phyloP scores from a whole-genome alignment of 2,329 filamentous ascomycete species.

The Sporothrix variecibatus region DNA sequence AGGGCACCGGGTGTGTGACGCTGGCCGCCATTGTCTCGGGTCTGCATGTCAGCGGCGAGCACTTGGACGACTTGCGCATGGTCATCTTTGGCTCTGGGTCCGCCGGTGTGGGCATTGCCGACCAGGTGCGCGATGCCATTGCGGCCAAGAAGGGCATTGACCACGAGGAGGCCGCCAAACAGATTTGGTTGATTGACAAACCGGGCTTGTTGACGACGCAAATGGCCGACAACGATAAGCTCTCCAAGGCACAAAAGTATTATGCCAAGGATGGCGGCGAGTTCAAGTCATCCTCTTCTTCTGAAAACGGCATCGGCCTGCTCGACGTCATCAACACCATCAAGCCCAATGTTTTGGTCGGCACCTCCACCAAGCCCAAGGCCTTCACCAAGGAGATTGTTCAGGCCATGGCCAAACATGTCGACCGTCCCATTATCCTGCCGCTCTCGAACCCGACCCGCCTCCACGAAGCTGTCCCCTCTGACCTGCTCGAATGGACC shows the following conservation, averaged over 20 bases:
- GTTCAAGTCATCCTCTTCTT: slow-evolving; percentile 47
- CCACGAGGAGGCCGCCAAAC: slow-evolving; percentile 72
- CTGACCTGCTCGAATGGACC: slow-evolving; percentile 77
- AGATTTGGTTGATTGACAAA: slow-evolving; percentile 86
- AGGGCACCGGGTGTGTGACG: slow-evolving; percentile 81
- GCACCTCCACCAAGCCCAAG: slow-evolving; percentile 76
- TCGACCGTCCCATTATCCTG: slow-evolving; percentile 73
- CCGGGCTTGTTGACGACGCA: slow-evolving; percentile 71
- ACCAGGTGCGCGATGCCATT: slow-evolving; percentile 80
- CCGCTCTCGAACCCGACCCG: slow-evolving; percentile 84
- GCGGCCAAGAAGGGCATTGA: slow-evolving; percentile 65
- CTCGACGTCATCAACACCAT: slow-evolving; percentile 68
- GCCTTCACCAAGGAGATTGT: slow-evolving; percentile 76
- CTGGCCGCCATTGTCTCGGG: slow-evolving; percentile 79
- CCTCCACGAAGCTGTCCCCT: slow-evolving; percentile 78
- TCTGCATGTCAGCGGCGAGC: slow-evolving; percentile 66
- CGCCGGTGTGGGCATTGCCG: slow-evolving; percentile 82
- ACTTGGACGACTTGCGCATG: slow-evolving; percentile 68
- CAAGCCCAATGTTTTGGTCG: slow-evolving; percentile 79
- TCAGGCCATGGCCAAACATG: slow-evolving; percentile 72
- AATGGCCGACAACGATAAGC: slow-evolving; percentile 36
- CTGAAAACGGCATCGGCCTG: slow-evolving; percentile 42
- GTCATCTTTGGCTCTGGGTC: slow-evolving; percentile 80
- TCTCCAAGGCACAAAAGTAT: slow-evolving; percentile 63
- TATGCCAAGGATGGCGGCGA: slow-evolving; percentile 67